A percentile compares a stretch with the other conserved stretches of the same genome.
phyloP scores from a whole-genome alignment of 441 rosid species.

The Omphalea diandra region DNA sequence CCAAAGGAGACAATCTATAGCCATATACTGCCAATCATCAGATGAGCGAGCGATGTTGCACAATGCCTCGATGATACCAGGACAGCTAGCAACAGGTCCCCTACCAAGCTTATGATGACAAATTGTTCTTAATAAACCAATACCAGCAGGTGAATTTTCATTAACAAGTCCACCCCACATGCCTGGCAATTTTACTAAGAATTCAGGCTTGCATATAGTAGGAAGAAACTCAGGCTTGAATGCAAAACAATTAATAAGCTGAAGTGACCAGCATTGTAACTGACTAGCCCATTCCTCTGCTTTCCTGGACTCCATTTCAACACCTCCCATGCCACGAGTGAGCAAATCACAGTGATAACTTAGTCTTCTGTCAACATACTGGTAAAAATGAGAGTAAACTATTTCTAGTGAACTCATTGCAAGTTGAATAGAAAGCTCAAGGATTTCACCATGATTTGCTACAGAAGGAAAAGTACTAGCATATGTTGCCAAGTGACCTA shows the following conservation, averaged over 20 bases:
- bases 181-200: slow-evolving; percentile 76
- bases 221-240: slow-evolving; percentile 94
- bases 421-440: slow-evolving; percentile 84
- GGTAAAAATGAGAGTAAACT: slow-evolving; percentile 92
- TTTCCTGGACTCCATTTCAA: slow-evolving; percentile 96
- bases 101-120: slow-evolving; percentile 95
- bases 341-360: slow-evolving; percentile 95
- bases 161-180: slow-evolving; percentile 99
- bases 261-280: slow-evolving; percentile 97
- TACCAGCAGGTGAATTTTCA: slow-evolving; percentile 97
- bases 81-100: slow-evolving; percentile 81
- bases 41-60: slow-evolving; percentile 89
- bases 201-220: slow-evolving; percentile 76
- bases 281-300: slow-evolving; percentile 99
- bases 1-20: slow-evolving; percentile 95
- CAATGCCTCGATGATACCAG: slow-evolving; percentile 78
- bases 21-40: slow-evolving; percentile 98
- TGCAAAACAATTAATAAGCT: slow-evolving; percentile 93
- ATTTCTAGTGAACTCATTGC: slow-evolving; percentile 91
- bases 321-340: slow-evolving; percentile 98
- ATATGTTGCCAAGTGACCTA: slow-evolving; percentile 94
- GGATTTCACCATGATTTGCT: slow-evolving; percentile 80
- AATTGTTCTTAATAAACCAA: slow-evolving; percentile 85
- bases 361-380: slow-evolving; percentile 62
- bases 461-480: slow-evolving; percentile 71